phyloP scores from a whole-genome alignment of 768 basidiomycete species.

The Termitomyces sp. region DNA sequence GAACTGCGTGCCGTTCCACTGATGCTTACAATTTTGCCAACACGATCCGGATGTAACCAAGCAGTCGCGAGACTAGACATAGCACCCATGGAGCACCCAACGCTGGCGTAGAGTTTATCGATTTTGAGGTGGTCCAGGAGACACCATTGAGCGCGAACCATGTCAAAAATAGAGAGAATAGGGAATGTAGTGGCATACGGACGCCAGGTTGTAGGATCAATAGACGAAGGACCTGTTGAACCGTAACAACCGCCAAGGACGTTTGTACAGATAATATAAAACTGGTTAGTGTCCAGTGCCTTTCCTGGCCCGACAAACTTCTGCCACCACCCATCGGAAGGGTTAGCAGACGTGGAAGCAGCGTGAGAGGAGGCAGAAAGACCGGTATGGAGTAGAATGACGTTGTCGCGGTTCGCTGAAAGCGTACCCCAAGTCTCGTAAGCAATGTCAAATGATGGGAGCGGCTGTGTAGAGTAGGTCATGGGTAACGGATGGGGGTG shows the following conservation, averaged over 20 bases:
- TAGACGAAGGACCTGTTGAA: slow-evolving; percentile 88
- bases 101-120: slow-evolving; percentile 83
- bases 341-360: slow-evolving; percentile 71
- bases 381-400: slow-evolving; percentile 92
- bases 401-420: slow-evolving; percentile 74
- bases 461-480: slow-evolving; percentile 41
- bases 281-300: slow-evolving; percentile 87
- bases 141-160: slow-evolving; percentile 90
- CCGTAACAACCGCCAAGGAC: slow-evolving; percentile 98
- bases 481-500: slow-evolving; percentile 61
- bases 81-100: slow-evolving; percentile 95
- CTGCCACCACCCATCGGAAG: slow-evolving; percentile 96
- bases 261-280: slow-evolving; percentile 94
- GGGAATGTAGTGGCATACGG: slow-evolving; percentile 92
- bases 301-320: slow-evolving; percentile 96
- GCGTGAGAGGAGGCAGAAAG: slow-evolving; percentile 96
- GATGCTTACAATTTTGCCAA: slow-evolving; percentile 88
- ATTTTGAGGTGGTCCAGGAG: slow-evolving; percentile 84
- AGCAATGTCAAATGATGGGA: slow-evolving; percentile 79
- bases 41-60: slow-evolving; percentile 85
- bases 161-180: slow-evolving; percentile 90
- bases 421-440: slow-evolving; percentile 99
- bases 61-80: slow-evolving; percentile 98
- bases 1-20: slow-evolving; percentile 92
- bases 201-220: slow-evolving; percentile 60